A percentile compares a stretch with the other conserved stretches of the same genome.
phyloP scores from a whole-genome alignment of 1,284 basidiomycete genomes.

The Trichosporon inkin region DNA sequence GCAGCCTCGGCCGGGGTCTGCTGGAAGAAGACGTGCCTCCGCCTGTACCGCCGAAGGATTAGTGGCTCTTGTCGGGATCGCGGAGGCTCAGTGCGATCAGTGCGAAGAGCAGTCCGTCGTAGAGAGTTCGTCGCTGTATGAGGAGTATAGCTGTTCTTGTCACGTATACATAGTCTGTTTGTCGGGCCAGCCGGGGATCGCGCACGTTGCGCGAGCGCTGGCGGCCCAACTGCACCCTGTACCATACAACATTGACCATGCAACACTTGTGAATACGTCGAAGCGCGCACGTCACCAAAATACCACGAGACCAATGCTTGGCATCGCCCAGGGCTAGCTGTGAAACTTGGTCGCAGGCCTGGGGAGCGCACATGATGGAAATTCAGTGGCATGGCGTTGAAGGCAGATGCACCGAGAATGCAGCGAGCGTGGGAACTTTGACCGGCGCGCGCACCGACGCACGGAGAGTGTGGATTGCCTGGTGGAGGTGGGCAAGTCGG shows the following conservation, averaged over 20 bases:
- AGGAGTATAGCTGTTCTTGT: not conserved
- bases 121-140: not conserved
- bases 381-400: no score
- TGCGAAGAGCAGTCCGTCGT: constrained; percentile 1
- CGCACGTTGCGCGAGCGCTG: not conserved
- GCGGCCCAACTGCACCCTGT: not conserved
- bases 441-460: no score
- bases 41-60: constrained; percentile 6
- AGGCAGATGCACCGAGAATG: no score
- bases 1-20: not conserved
- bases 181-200: not conserved
- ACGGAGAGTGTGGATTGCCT: not conserved
- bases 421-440: no score
- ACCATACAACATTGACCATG: not conserved
- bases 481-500: constrained; percentile 1
- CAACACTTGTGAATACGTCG: not conserved
- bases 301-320: no score
- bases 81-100: not conserved
- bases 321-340: no score
- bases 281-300: no score
- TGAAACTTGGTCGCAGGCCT: no score
- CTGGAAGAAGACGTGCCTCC: constrained; percentile 4
- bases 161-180: not conserved
- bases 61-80: constrained; percentile 7
- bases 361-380: no score